Evolutionary conservation across 2,329 filamentous ascomycete species (phyloP), one percentile per base, ranked within the genome.

Genomic region (Claviceps sp.): DNA sequence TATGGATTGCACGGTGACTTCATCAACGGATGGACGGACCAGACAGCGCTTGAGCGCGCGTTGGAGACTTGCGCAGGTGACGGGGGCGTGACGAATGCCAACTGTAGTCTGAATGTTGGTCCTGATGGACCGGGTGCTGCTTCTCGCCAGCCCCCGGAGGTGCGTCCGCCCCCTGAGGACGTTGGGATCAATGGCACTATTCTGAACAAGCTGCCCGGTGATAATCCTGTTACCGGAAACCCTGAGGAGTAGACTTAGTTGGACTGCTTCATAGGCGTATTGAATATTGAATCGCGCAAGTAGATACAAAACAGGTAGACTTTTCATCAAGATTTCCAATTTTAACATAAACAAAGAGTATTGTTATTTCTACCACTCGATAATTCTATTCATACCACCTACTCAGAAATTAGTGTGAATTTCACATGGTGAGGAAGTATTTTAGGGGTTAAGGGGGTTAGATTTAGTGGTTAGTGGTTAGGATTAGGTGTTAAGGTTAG

Each of bases 1-100:
- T 62, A 62, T 51, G 60, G 60, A 8, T 57, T 64, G 5, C 61
- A 64, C 54, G 62, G 60, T 8, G 62, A 64, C 48, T 63, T 57
- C 50, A 56, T 64, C 49, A 58, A 63, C 49, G 62, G 61, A 48
- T 64, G 62, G 61, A 58, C 55, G 4, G 59, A 64, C 54, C 62
- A 64, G 52, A 47, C 49, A 20, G 56, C 57, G 5, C 55, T 64
- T 18, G 57, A 60, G n/a, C 38, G 51, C 16, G 59, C 60, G 45
- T 60, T 64, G 45, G 47, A 43, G 18, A 61, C 61, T 24, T 64
- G 61, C 57, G 61, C 59, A 4, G 61, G 61, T 1, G 50, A 54
- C 8, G 48, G 50, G 16, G 61, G 61, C 47, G 58, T 62, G 24
- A 38, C 56, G 16, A 58, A 58, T 45, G n/a, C 42, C 9, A 51